These are phyloP conservation scores for Starmerella ratchasimensis DNA, from an alignment of 805 yeast species.

Conservation along the genomic window DNA sequence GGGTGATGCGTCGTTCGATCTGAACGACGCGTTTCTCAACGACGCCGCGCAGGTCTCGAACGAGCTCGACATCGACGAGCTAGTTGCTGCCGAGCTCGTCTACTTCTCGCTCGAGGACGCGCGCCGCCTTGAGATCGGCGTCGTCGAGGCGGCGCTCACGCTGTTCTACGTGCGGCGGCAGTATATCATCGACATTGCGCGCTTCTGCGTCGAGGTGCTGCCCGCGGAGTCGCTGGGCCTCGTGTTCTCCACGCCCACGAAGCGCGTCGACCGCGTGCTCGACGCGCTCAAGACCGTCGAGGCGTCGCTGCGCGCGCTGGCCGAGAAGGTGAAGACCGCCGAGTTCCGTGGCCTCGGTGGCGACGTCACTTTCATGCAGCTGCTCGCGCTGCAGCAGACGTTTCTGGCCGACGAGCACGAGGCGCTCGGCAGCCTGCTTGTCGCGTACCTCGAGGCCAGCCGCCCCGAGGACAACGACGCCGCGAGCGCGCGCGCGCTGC, in stretches of 20 bases:
- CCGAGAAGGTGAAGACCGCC: constrained; percentile 36
- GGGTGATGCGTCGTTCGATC: constrained; percentile 40
- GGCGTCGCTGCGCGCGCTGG: constrained; percentile 38
- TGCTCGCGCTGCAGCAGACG: constrained; percentile 45
- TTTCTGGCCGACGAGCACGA: constrained; percentile 59
- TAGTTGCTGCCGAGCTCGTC: constrained; percentile 57
- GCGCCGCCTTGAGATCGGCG: constrained; percentile 28
- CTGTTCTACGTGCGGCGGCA: constrained; percentile 56
- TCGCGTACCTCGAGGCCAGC: constrained; percentile 26
- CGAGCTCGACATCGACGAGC: constrained; percentile 62
- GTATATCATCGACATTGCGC: constrained; percentile 44
- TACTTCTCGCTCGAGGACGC: constrained; percentile 32
- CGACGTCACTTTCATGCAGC: constrained; percentile 35
- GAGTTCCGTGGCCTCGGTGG: constrained; percentile 37
- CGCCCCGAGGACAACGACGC: constrained; percentile 15
- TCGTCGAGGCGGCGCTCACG: constrained; percentile 39
- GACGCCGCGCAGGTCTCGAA: constrained; percentile 46
- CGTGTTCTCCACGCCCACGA: background rate
- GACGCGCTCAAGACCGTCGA: constrained; percentile 48
- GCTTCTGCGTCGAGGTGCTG: constrained; percentile 11
- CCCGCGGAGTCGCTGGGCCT: constrained; percentile 3
- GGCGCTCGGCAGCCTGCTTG: constrained; percentile 49
- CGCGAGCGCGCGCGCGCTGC: constrained; percentile 29
- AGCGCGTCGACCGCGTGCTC: constrained; percentile 34
- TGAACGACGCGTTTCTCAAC: constrained; percentile 54